phyloP scores from a whole-genome alignment of 1,284 basidiomycete species.

The Boletus hoseneyae region DNA sequence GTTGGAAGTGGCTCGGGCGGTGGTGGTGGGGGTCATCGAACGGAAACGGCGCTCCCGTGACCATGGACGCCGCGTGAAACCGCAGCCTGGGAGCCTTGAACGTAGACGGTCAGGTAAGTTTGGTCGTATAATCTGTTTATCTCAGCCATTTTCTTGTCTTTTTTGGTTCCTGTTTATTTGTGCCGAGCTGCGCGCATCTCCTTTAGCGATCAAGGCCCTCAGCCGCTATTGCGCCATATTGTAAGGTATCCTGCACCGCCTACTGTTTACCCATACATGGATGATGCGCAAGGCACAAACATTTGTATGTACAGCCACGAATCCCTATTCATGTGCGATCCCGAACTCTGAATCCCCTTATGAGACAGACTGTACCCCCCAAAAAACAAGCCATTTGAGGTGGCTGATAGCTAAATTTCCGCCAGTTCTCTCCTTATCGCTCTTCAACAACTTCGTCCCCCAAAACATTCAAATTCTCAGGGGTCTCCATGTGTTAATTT shows the following conservation, averaged over 20 bases:
- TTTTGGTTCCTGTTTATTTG: not conserved
- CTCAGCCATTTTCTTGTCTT: not conserved
- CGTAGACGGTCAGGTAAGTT: constrained; percentile 1
- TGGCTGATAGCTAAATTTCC: not conserved
- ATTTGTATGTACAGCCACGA: not conserved
- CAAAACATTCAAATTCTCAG: not conserved
- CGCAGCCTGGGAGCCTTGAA: no score
- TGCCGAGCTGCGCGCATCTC: not conserved
- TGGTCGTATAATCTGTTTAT: not conserved
- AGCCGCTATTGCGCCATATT: not conserved
- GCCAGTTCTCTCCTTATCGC: constrained; percentile 1
- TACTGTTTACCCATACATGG: not conserved
- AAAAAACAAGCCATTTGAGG: not conserved
- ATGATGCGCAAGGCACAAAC: not conserved
- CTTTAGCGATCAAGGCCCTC: not conserved
- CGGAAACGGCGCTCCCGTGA: constrained; percentile 3
- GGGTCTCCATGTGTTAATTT: not conserved
- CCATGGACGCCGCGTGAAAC: constrained; percentile 16
- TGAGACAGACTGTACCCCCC: not conserved
- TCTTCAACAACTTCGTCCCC: constrained; percentile 3
- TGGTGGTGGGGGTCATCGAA: constrained; percentile 17
- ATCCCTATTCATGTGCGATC: not conserved
- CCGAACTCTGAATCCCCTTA: not conserved
- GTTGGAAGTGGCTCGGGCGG: constrained; percentile 52
- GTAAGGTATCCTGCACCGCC: not conserved